These are phyloP conservation scores for Penicillium sp. DNA, from an alignment of 2,329 filamentous ascomycete genomes.

Conservation along the genomic window DNA sequence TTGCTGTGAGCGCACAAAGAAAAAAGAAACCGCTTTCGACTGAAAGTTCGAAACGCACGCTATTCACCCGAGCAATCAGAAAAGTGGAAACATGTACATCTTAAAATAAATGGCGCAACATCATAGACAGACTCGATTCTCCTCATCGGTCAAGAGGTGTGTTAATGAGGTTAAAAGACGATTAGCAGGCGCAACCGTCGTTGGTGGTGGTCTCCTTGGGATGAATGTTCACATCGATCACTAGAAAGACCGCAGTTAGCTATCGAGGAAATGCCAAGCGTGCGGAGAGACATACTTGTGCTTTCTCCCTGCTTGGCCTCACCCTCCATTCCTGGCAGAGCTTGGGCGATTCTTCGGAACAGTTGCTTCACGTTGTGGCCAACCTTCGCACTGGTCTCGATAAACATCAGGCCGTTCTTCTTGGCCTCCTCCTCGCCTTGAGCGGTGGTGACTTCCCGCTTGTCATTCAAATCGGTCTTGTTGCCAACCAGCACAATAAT, in stretches of 20 bases:
- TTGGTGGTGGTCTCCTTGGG: conserved; percentile 65
- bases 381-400: conserved; percentile 96
- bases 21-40: conserved; percentile 15
- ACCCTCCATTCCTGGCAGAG: conserved; percentile 95
- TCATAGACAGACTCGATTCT: conserved; percentile 37
- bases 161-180: conserved; percentile 12
- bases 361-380: conserved; percentile 97
- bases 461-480: conserved; percentile 98
- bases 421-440: conserved; percentile 98
- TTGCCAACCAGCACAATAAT: conserved; percentile 98
- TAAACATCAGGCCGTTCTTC: conserved; percentile 97
- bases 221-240: conserved; percentile 92
- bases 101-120: conserved; percentile 32
- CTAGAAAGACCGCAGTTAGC: conserved; percentile 45
- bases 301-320: conserved; percentile 74
- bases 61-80: conserved; percentile 30
- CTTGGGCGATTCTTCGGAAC: conserved; percentile 97
- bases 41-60: conserved; percentile 30
- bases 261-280: conserved; percentile 24
- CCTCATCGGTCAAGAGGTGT: conserved; percentile 23
- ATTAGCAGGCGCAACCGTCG: conserved; percentile 69
- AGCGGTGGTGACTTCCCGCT: conserved; percentile 92
- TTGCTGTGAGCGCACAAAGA: conserved; percentile 15
- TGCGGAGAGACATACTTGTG: conserved; percentile 66
- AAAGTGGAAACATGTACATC: conserved; percentile 39